These are phyloP conservation scores for Rosa rugosa DNA, from an alignment of 306 rosid species.

Conservation along the genomic window DNA sequence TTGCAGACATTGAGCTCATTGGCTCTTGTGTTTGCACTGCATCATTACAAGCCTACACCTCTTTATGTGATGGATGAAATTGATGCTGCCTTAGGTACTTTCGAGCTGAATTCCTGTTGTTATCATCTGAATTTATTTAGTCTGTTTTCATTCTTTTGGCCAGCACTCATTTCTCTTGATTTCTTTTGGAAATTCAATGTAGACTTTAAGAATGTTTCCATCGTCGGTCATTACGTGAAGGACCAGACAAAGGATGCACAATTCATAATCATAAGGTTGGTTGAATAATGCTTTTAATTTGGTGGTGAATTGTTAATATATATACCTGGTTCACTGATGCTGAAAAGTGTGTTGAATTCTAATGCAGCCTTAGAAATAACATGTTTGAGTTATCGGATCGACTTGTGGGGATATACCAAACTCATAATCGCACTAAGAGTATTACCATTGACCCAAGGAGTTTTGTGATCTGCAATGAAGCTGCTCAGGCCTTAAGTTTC, in stretches of 20 bases:
- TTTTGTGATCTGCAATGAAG: neutral
- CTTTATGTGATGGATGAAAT: conserved; percentile 98
- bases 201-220: conserved; percentile 92
- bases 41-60: conserved; percentile 96
- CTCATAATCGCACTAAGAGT: conserved; percentile 92
- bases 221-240: conserved; percentile 90
- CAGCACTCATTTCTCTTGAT: conserved; percentile 13
- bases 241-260: conserved; percentile 92
- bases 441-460: conserved; percentile 73
- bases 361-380: conserved; percentile 79
- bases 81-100: conserved; percentile 86
- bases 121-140: neutral
- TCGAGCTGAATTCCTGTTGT: too few species aligned
- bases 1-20: conserved; percentile 91
- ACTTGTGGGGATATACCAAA: conserved; percentile 89
- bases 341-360: neutral
- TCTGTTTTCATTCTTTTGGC: neutral
- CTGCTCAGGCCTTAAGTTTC: too few species aligned
- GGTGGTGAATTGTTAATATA: too few species aligned
- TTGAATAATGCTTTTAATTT: conserved; percentile 10
- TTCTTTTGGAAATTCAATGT: neutral
- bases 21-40: conserved; percentile 97
- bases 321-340: neutral
- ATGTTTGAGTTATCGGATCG: conserved; percentile 97
- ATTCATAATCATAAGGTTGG: conserved; percentile 80